Conservation (phyloP, 108 stramenopile genomes). For the Nitzschia putrida region DNA sequence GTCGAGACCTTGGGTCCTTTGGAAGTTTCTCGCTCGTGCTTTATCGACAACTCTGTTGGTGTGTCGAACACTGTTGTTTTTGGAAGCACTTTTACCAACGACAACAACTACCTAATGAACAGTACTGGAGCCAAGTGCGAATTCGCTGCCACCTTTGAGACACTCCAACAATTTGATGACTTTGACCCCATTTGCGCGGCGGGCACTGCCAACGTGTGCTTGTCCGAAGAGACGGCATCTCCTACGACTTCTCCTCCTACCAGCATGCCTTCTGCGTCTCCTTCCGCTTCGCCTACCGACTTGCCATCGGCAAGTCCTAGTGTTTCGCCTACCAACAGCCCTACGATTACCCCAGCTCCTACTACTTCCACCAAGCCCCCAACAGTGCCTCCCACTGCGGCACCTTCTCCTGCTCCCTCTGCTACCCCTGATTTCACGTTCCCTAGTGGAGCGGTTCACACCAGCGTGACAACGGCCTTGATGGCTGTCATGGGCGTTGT, state of each 20-base stretch:
- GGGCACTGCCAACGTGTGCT: conserved; percentile 3
- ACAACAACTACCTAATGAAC: conserved; percentile 20
- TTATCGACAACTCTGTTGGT: conserved; percentile 43
- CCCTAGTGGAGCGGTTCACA: too few species aligned
- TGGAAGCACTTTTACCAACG: conserved; percentile 19
- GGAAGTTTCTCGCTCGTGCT: conserved; percentile 29
- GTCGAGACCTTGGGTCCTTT: conserved; percentile 46
- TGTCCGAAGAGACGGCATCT: conserved; percentile 12
- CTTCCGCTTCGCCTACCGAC: conserved; percentile 3
- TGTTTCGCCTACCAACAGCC: neutral
- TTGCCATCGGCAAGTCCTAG: neutral
- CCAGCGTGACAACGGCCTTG: too few species aligned
- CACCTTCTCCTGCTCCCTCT: neutral
- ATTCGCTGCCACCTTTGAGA: conserved; percentile 41
- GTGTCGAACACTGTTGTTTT: conserved; percentile 37
- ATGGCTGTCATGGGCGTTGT: too few species aligned
- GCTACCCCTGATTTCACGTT: neutral
- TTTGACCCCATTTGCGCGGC: conserved; percentile 36
- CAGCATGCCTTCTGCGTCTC: conserved; percentile 5
- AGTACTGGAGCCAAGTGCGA: conserved; percentile 34
- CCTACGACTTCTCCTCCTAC: conserved; percentile 17
- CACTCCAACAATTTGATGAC: conserved; percentile 27
- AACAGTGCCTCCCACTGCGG: neutral
- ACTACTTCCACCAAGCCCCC: conserved; percentile 10
- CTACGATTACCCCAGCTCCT: conserved; percentile 18